A percentile compares a stretch with the other conserved stretches of the same genome.
phyloP scores from a whole-genome alignment of 345 rosid species.

The Bruguiera gymnorhiza region DNA sequence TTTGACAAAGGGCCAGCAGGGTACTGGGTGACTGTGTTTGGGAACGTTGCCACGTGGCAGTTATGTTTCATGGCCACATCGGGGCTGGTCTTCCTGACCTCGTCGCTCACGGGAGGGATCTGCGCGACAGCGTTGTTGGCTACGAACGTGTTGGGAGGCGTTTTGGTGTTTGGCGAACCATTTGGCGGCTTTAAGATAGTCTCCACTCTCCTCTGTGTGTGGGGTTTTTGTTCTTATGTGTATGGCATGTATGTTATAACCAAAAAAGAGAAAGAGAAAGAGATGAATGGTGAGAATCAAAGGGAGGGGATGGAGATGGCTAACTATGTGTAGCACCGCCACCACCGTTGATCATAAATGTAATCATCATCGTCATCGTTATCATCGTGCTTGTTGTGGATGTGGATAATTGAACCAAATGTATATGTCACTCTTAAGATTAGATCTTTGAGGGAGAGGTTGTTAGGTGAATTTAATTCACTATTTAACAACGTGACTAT shows the following conservation, averaged over 20 bases:
- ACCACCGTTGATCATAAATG: not conserved
- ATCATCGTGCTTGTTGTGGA: not conserved
- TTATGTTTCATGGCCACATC: constrained; percentile 86
- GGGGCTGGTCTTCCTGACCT: constrained; percentile 80
- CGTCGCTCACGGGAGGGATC: constrained; percentile 78
- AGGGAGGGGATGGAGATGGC: constrained; percentile 17
- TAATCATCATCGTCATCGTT: not conserved
- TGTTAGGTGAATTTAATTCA: too few relatives aligned
- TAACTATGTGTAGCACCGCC: constrained; percentile 1
- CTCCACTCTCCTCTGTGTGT: constrained; percentile 65
- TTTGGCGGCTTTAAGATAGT: constrained; percentile 80
- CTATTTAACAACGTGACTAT: too few relatives aligned
- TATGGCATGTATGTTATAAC: constrained; percentile 58
- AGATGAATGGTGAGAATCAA: not conserved
- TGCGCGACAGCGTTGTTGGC: constrained; percentile 85
- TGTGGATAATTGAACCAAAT: not conserved
- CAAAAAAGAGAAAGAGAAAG: not conserved
- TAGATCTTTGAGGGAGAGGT: too few relatives aligned
- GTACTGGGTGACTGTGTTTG: constrained; percentile 24
- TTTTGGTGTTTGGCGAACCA: constrained; percentile 54
- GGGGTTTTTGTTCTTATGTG: constrained; percentile 84
- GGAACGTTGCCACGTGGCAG: constrained; percentile 78
- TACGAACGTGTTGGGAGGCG: constrained; percentile 83
- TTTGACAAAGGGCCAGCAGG: constrained; percentile 19
- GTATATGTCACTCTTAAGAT: too few relatives aligned